phyloP scores from a whole-genome alignment of 2,329 filamentous ascomycete genomes.

The Aspergillus sp. region DNA sequence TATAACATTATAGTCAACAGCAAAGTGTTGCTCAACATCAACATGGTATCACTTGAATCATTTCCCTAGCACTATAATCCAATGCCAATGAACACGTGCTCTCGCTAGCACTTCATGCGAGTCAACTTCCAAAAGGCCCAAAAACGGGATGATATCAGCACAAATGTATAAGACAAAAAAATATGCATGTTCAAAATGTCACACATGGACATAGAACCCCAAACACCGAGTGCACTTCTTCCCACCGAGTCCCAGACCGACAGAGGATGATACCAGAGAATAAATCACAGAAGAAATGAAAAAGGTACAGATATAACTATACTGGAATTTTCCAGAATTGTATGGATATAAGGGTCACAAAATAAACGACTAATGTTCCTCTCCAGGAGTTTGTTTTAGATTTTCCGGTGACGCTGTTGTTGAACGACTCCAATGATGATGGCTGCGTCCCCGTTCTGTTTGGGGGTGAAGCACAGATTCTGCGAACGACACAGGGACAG shows the following conservation, averaged over 20 bases:
- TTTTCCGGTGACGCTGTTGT: constrained; percentile 8
- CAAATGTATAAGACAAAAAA: neutral
- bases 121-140: too few relatives aligned
- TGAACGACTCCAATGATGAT: constrained; percentile 14
- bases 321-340: constrained; percentile 6
- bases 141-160: too few relatives aligned
- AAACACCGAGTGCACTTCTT: neutral
- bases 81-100: too few relatives aligned
- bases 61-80: too few relatives aligned
- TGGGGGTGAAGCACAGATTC: constrained; percentile 19
- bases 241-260: neutral
- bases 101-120: too few relatives aligned
- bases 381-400: constrained; percentile 1
- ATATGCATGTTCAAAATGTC: neutral
- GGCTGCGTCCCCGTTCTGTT: constrained; percentile 17
- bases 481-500: constrained; percentile 20
- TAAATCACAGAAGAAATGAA: constrained; percentile 10
- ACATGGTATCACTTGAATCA: too few relatives aligned
- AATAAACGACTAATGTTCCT: constrained; percentile 5
- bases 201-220: too few relatives aligned
- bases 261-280: neutral
- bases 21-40: too few relatives aligned
- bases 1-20: too few relatives aligned
- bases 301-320: constrained; percentile 1
- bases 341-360: constrained; percentile 8